Evolutionary conservation across 345 rosid species (phyloP).

Genomic region (rapeseed (Brassica napus)): Da-Ae NC_063437.1:17446501-17447000

Average conservation of each 20-base stretch:
- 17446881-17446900: not conserved
- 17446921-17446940: not conserved
- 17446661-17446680: not conserved
- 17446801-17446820: not conserved
- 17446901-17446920: not conserved
- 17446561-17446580: not conserved
- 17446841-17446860: not conserved
- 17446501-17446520: conserved; percentile 5
- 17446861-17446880: no score
- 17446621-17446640: not conserved
- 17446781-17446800: not conserved
- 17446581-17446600: conserved; percentile 6
- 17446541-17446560: no score
- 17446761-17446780: not conserved
- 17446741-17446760: not conserved
- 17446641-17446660: conserved; percentile 7
- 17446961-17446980: not conserved
- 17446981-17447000: not conserved
- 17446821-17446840: not conserved
- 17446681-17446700: not conserved
- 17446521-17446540: not conserved
- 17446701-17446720: not conserved
- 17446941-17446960: not conserved
- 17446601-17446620: conserved; percentile 1
- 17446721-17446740: conserved; percentile 1